Evolutionary conservation across 2,329 filamentous ascomycete species (phyloP).

Genomic region (Rutstroemia sp.): DNA sequence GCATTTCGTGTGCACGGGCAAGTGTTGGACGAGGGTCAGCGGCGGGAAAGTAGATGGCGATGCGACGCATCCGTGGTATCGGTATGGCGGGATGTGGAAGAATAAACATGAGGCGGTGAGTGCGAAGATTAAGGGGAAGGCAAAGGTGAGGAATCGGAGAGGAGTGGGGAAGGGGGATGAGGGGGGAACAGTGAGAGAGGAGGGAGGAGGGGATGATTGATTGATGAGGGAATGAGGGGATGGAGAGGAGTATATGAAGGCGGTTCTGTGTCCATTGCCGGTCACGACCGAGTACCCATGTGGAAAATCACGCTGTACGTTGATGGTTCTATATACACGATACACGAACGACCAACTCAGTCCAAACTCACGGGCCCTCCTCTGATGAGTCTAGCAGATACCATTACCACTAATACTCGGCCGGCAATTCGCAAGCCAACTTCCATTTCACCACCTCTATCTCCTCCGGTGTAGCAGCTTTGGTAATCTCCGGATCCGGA

Average conservation of each 20-base stretch:
- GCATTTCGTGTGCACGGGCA: conserved; percentile 14
- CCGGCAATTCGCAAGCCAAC: too few species aligned
- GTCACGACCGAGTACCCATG: too few species aligned
- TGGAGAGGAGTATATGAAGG: neutral
- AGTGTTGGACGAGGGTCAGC: conserved; percentile 1
- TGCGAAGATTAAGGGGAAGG: conserved; percentile 17
- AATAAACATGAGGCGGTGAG: conserved; percentile 17
- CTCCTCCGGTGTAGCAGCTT: too few species aligned
- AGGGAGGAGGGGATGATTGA: neutral
- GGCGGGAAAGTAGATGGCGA: conserved; percentile 10
- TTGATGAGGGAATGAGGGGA: neutral
- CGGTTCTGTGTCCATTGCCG: too few species aligned
- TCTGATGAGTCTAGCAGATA: too few species aligned
- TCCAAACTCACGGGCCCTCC: too few species aligned
- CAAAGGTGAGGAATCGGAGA: conserved; percentile 8
- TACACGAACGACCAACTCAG: too few species aligned
- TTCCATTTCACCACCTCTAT: too few species aligned
- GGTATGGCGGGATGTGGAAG: conserved; percentile 18
- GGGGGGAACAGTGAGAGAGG: neutral
- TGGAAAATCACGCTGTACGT: too few species aligned
- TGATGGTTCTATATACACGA: too few species aligned
- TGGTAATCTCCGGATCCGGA: neutral
- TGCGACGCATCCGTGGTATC: conserved; percentile 3
- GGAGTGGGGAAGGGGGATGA: neutral
- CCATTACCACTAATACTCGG: too few species aligned